Percentiles rank a stretch among this genome's conserved stretches.
phyloP scores from a whole-genome alignment of 2,329 filamentous ascomycete species.

The Geoglossum cookeanum region DNA sequence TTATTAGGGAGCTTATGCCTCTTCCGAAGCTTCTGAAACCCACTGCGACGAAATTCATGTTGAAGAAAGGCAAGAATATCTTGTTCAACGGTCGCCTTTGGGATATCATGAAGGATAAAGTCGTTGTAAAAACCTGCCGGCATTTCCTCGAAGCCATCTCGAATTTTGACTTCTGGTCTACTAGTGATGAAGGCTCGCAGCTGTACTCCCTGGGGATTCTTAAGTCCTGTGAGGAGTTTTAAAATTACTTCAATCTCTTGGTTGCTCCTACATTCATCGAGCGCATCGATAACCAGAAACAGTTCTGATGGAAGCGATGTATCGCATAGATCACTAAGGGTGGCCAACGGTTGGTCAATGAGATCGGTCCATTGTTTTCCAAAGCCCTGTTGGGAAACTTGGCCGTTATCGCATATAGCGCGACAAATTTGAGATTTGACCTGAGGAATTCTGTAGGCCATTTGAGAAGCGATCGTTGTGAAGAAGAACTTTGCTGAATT shows the following conservation, averaged over 20 bases:
- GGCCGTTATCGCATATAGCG: slow-evolving; percentile 17
- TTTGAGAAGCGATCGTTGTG: slow-evolving; percentile 21
- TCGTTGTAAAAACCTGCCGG: slow-evolving; percentile 13
- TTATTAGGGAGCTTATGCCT: slow-evolving; percentile 7
- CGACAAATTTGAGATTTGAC: slow-evolving; percentile 14
- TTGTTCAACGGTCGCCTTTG: slow-evolving; percentile 13
- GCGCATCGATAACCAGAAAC: slow-evolving; percentile 14
- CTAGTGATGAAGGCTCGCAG: slow-evolving; percentile 16
- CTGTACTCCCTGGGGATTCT: slow-evolving; percentile 2
- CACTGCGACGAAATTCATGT: slow-evolving; percentile 7
- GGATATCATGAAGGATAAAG: slow-evolving; percentile 22
- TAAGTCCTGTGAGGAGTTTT: slow-evolving; percentile 10
- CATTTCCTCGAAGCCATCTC: slow-evolving; percentile 12
- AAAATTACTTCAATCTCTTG: slow-evolving; percentile 10
- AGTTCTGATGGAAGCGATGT: neutral
- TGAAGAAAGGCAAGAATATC: slow-evolving; percentile 22
- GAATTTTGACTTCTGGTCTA: slow-evolving; percentile 14
- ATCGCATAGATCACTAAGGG: slow-evolving; percentile 1
- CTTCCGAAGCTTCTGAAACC: slow-evolving; percentile 15
- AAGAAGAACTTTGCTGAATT: slow-evolving; percentile 21
- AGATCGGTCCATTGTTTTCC: slow-evolving; percentile 25
- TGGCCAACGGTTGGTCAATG: slow-evolving; percentile 18
- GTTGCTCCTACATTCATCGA: slow-evolving; percentile 16
- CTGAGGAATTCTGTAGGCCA: slow-evolving; percentile 15
- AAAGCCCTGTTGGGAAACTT: slow-evolving; percentile 15